Evolutionary conservation across 2,329 filamentous ascomycete genomes (phyloP), one percentile per base, ranked within the genome.

Genomic region (Fonsecaea erecta): DNA sequence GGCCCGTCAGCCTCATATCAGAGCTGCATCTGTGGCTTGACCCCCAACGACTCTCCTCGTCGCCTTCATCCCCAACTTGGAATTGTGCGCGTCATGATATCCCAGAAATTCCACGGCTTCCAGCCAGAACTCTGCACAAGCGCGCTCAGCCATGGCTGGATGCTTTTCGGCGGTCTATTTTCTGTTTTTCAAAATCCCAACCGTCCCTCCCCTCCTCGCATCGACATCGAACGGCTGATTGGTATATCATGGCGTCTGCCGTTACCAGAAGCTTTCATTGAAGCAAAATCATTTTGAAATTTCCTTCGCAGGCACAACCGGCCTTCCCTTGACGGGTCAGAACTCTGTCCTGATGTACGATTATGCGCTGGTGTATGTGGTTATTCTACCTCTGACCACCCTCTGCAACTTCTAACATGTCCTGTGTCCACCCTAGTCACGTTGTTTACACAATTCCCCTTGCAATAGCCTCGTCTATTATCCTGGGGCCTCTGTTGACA

Each of bases 401-500:
- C 32, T 16, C 30, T 32, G 9, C 54, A 56, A 28, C 26, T 28
- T 14, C 37, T 37, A 6, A 60, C 46, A 60, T 37, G 57, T 60
- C 24, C 34, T 37, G 18, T 28, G 30, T 53, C 52, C 12, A 21
- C 55, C 24, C 62, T 52, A 90, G 87, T 69, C 86, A 90, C 75
- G 74, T 88, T 71, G 85, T 85, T 71, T 91, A 87, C 79, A 91
- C 86, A 34, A 85, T 90, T 63, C 88, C 88, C 14, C 81, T 86
- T 26, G 88, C 87, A 9, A 75, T 83, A 68, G 71, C 83, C 48
- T 81, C 91, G 69, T 87, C 87, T 16, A 70, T 84, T 48, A 75
- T 89, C 54, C 85, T 86, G 68, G 82, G 80, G 52, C 89, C 88
- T 2, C 80, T 92, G 37, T 81, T 86, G 60, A 89, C 85, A 21